Evolutionary conservation across 2,329 filamentous ascomycete genomes (phyloP).

Genomic region (Diaporthe ilicicola): DNA sequence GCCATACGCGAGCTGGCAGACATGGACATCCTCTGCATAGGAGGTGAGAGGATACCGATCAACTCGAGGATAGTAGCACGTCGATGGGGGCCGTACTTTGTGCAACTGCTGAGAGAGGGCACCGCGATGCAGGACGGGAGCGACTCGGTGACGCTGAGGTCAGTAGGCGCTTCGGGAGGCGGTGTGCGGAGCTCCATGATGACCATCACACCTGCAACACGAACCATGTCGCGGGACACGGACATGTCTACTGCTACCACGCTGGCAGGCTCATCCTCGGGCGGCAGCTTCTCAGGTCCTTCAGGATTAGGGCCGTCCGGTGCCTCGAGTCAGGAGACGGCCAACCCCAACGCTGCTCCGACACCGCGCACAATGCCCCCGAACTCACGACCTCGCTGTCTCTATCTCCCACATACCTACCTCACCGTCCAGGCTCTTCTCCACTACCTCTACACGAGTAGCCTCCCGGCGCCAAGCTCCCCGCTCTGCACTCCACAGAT

Average conservation of each 20-base stretch:
- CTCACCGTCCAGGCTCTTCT: constrained; percentile 90
- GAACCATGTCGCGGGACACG: constrained; percentile 52
- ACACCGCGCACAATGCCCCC: constrained; percentile 67
- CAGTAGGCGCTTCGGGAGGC: constrained; percentile 59
- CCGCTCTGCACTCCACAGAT: constrained; percentile 92
- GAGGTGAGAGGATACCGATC: constrained; percentile 89
- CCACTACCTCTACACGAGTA: constrained; percentile 93
- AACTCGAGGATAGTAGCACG: constrained; percentile 89
- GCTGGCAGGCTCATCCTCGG: constrained; percentile 45
- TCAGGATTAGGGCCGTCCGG: constrained; percentile 46
- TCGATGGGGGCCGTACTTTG: constrained; percentile 96
- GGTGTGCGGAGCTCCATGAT: constrained; percentile 80
- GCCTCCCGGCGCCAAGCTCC: constrained; percentile 78
- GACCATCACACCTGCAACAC: constrained; percentile 71
- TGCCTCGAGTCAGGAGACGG: constrained; percentile 39
- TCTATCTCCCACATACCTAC: constrained; percentile 93
- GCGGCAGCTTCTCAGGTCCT: constrained; percentile 50
- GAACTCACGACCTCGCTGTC: constrained; percentile 77
- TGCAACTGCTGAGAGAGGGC: constrained; percentile 86
- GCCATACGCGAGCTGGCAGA: constrained; percentile 86
- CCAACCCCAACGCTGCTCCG: constrained; percentile 63
- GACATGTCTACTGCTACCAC: constrained; percentile 47
- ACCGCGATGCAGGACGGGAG: constrained; percentile 75
- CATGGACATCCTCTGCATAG: constrained; percentile 95
- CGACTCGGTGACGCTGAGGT: constrained; percentile 79